Base-by-base conservation (phyloP, 2,329 filamentous ascomycete genomes). In the Microsporum canis region DNA sequence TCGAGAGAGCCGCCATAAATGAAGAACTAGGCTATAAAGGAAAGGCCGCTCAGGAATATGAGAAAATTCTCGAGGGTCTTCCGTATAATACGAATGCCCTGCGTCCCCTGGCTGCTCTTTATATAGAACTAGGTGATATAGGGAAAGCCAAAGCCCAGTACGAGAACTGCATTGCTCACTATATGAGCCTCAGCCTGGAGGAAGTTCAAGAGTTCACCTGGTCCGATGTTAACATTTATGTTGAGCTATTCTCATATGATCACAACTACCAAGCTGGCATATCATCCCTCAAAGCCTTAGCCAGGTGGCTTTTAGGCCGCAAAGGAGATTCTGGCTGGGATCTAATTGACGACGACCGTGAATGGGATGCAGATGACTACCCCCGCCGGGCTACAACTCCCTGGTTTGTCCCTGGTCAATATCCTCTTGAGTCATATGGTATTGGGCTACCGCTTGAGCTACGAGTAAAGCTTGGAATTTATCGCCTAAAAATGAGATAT, bases 191-290 rank as follows among this genome's bases (percentile, higher is more conserved):
- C n/a, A 70, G 76, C 17, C 71, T 77, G 1, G 73, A 76, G 38
- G 74, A 78, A 17, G 74, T 72, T 8, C 73, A 71, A 2, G 75
- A 78, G 33, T 78, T 83, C 55, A 77, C 80, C 57, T 99, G 92
- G 92, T 85, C 87, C 59, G 88, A 97, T 71, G 78, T 95, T 47
- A 88, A 90, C 63, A 87, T 91, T 60, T 96, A 94, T 66, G 82
- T 90, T 43, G 90, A 96, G 68, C 80, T 97, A 17, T 85, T 91
- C 63, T 83, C 85, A 33, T 83, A 85, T 56, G 74, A 84, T 7
- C 80, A 81, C 41, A 79, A 83, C 60, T 87, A 86, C 67, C 73
- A 79, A 4, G 80, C 86, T 65, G 91, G 88, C 2, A 81, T 95
- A 2, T 73, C 73, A 33, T 83, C 87, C 64, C 78, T 95, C 10